Conservation (phyloP, 176 grass and related monocot species). For the Carex scoparia region DNA sequence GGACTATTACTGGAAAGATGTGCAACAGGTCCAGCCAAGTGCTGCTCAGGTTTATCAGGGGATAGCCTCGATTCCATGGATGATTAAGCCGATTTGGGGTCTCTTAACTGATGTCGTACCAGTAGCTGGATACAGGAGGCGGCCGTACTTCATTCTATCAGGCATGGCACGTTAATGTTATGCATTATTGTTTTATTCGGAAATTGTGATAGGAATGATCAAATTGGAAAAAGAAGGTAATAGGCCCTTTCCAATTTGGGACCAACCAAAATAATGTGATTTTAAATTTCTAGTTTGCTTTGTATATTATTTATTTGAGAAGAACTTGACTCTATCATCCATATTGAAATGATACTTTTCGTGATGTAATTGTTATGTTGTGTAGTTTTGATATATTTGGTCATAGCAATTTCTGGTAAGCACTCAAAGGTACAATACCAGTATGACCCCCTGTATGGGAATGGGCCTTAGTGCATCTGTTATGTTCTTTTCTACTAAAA, state of each 20-base stretch:
- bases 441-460: neutral
- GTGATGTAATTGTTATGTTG: neutral
- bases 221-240: neutral
- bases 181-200: neutral
- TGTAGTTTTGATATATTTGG: neutral
- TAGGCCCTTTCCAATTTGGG: neutral
- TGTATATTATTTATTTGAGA: neutral
- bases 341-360: neutral
- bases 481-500: neutral
- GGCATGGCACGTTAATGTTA: conserved; percentile 31
- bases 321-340: neutral
- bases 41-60: conserved; percentile 92
- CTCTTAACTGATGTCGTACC: conserved; percentile 87
- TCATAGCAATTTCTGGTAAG: neutral
- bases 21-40: conserved; percentile 77
- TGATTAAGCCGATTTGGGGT: conserved; percentile 85
- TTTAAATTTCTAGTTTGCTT: neutral
- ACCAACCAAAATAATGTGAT: neutral
- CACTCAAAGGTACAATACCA: neutral
- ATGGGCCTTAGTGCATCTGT: neutral
- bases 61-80: conserved; percentile 70
- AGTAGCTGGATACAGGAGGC: conserved; percentile 63
- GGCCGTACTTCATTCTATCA: conserved; percentile 77
- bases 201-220: neutral
- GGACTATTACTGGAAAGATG: conserved; percentile 97